These are phyloP conservation scores for Echites panduratus DNA, from an alignment of 257 asterid genomes.

Conservation along the genomic window DNA sequence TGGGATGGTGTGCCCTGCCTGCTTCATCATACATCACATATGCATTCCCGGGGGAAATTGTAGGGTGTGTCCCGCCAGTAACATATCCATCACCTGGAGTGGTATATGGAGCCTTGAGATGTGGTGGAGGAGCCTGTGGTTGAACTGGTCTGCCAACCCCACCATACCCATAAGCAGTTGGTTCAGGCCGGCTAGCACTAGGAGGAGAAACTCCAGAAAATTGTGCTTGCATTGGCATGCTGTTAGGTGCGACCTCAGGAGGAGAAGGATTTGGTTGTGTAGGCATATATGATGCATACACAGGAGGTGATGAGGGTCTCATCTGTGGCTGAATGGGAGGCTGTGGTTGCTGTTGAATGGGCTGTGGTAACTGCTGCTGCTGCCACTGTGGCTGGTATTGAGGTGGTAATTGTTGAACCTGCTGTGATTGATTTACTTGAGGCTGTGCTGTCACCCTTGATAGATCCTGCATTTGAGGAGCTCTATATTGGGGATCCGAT, in stretches of 20 bases:
- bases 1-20: slow-evolving; percentile 54
- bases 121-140: slow-evolving; percentile 49
- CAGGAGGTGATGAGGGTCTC: slow-evolving; percentile 56
- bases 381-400: slow-evolving; percentile 79
- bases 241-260: slow-evolving; percentile 56
- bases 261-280: slow-evolving; percentile 55
- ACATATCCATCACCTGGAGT: slow-evolving; percentile 61
- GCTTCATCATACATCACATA: slow-evolving; percentile 66
- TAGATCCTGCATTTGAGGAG: slow-evolving; percentile 52
- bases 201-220: slow-evolving; percentile 48
- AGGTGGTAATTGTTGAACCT: slow-evolving; percentile 36
- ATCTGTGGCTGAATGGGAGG: slow-evolving; percentile 56
- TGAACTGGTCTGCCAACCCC: slow-evolving; percentile 56
- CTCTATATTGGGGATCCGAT: slow-evolving; percentile 36
- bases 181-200: slow-evolving; percentile 43
- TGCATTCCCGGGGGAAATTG: slow-evolving; percentile 55
- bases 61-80: slow-evolving; percentile 54
- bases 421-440: slow-evolving; percentile 56
- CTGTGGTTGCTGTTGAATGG: slow-evolving; percentile 36
- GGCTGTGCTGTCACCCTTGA: slow-evolving; percentile 47
- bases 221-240: slow-evolving; percentile 64
- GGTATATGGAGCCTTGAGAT: slow-evolving; percentile 46
- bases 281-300: slow-evolving; percentile 50
- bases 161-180: slow-evolving; percentile 53
- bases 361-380: slow-evolving; percentile 52